Evolutionary conservation across 768 basidiomycete genomes (phyloP), one percentile per base, ranked within the genome.

Genomic region (Amanita molliuscula): DNA sequence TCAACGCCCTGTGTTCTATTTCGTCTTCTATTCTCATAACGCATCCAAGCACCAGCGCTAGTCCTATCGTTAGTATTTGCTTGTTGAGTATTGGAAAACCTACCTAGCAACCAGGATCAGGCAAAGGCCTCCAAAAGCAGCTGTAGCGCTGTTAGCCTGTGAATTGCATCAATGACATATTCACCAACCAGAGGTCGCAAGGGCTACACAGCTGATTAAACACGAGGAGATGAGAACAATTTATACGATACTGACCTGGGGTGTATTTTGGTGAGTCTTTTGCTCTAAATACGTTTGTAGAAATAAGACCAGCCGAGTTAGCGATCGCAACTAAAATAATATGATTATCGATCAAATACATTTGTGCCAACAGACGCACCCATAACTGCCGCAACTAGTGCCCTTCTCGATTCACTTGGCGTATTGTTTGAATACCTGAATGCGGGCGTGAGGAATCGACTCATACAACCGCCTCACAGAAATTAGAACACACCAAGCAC

Each of bases 331-430:
- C 72, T 75, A 34, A 16, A 18, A 36, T 15, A 42, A 35, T 4
- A 44, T 29, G 4, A 54, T 20, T 29, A 31, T 31, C 13, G 41
- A 3, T 20, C 6, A n/a, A 11, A 42, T 11, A n/a, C n/a, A n/a
- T 36, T 13, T 15, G 48, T 6, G 13, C 8, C 9, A 11, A 37
- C 4, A 40, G n/a, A 55, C 67, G 37, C 48, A 71, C 73, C 68
- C 74, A 75, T 77, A 13, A 75, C 71, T 8, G 74, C 76, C 3
- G 75, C 72, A 5, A 77, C 71, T 6, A 74, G 71, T 23, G 74
- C 74, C 4, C 76, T 65, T 33, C 70, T 61, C 15, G 69, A 71
- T 61, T 77, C 75, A 25, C 65, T 67, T 7, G 73, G 72, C 1
- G 74, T 74, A 52, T 76, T 76, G 55, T 76, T 76, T 20, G 71